Evolutionary conservation across 495 filamentous ascomycete genomes (phyloP).

Genomic region (Penicillium arizonense): DNA sequence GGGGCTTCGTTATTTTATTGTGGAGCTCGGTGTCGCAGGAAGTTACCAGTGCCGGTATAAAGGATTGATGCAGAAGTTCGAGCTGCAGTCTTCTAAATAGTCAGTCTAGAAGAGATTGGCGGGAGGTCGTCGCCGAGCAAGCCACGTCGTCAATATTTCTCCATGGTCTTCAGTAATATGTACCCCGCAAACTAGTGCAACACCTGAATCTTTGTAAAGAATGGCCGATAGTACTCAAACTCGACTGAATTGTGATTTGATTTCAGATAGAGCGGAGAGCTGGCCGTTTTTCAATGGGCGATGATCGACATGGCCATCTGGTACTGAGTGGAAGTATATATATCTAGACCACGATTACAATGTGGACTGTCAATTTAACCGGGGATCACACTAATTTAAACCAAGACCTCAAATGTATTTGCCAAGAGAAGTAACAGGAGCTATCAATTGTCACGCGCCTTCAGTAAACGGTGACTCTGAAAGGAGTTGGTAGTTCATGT

Average conservation of each 20-base stretch:
- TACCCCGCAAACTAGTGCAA: neutral
- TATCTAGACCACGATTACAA: too few species aligned
- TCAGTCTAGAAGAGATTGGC: neutral
- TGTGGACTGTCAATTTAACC: too few species aligned
- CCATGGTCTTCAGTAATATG: constrained; percentile 2
- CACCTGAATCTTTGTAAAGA: neutral
- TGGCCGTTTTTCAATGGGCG: constrained; percentile 13
- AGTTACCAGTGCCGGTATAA: neutral
- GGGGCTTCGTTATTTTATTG: neutral
- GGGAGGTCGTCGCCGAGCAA: neutral
- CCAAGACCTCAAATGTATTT: too few species aligned
- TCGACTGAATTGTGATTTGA: neutral
- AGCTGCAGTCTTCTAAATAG: too few species aligned
- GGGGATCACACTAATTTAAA: too few species aligned
- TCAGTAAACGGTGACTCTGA: too few species aligned
- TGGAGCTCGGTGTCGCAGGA: neutral
- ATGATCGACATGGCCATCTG: constrained; percentile 11
- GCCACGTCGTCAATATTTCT: constrained; percentile 6
- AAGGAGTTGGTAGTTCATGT: too few species aligned
- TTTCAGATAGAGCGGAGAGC: constrained; percentile 2
- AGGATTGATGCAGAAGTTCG: neutral
- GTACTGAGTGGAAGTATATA: too few species aligned
- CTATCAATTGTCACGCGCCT: too few species aligned
- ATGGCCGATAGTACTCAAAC: neutral
- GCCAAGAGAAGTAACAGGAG: too few species aligned